A percentile compares a stretch with the other conserved stretches of the same genome.
Evolutionary conservation across 768 basidiomycete species (phyloP).

Genomic region (Cystofilobasidium ferigula): DNA sequence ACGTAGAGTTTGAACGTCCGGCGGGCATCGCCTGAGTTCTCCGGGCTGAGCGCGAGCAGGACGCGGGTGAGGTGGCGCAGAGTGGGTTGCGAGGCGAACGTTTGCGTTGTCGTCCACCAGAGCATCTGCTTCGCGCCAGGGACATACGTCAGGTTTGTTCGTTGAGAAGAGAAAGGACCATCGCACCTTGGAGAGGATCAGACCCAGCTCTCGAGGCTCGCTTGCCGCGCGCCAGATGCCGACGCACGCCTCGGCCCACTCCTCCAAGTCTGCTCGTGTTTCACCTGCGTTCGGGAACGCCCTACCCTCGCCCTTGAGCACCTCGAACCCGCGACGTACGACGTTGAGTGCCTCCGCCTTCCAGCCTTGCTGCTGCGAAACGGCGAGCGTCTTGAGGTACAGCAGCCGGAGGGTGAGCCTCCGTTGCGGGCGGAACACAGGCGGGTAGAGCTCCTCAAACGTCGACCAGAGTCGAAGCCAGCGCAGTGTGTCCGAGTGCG

Average conservation of each 20-base stretch:
- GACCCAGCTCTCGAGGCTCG: constrained; percentile 44
- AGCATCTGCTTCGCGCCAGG: constrained; percentile 63
- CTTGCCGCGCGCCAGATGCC: constrained; percentile 71
- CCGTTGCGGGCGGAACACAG: constrained; percentile 64
- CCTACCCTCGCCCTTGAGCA: constrained; percentile 54
- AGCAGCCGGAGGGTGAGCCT: constrained; percentile 59
- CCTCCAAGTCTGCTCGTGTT: constrained; percentile 64
- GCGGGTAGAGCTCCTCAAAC: constrained; percentile 54
- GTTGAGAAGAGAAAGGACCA: neutral
- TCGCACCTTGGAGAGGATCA: neutral
- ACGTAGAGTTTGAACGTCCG: constrained; percentile 70
- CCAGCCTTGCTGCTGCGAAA: constrained; percentile 43
- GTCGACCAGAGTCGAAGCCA: constrained; percentile 37
- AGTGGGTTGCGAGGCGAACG: constrained; percentile 80
- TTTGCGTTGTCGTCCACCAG: constrained; percentile 88
- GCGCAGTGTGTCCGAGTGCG: constrained; percentile 28
- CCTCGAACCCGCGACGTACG: constrained; percentile 58
- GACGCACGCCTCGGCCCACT: constrained; percentile 69
- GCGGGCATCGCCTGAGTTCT: constrained; percentile 44
- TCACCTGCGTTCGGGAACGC: constrained; percentile 72
- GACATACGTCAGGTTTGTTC: neutral
- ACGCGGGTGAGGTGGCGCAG: constrained; percentile 74
- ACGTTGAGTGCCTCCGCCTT: constrained; percentile 53
- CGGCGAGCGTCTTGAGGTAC: constrained; percentile 59
- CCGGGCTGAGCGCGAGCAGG: constrained; percentile 46